These are phyloP conservation scores for Pythium sp. DNA, from an alignment of 352 stramenopile species.

Conservation along the genomic window DNA sequence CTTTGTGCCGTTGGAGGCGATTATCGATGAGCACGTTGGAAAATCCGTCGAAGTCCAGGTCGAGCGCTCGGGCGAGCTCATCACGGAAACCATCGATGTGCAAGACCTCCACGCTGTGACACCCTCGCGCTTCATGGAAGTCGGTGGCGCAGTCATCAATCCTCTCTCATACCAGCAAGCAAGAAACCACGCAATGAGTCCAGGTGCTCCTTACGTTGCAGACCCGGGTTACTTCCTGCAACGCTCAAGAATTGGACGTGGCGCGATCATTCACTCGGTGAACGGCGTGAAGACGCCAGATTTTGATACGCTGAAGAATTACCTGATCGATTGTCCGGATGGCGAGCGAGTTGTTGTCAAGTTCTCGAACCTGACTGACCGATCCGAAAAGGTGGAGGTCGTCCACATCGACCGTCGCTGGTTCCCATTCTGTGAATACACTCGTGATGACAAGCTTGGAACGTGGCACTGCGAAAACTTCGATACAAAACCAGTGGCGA, in stretches of 20 bases:
- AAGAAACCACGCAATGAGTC: constrained; percentile 72
- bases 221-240: constrained; percentile 90
- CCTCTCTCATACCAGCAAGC: constrained; percentile 89
- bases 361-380: constrained; percentile 73
- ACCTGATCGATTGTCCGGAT: constrained; percentile 71
- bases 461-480: constrained; percentile 81
- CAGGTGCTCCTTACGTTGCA: constrained; percentile 78
- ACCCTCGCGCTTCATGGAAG: constrained; percentile 82
- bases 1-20: constrained; percentile 84
- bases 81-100: constrained; percentile 63
- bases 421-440: constrained; percentile 88
- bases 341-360: constrained; percentile 84
- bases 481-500: constrained; percentile 19
- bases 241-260: constrained; percentile 77
- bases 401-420: constrained; percentile 90
- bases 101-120: constrained; percentile 87
- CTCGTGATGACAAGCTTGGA: constrained; percentile 69
- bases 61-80: constrained; percentile 68
- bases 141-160: constrained; percentile 87
- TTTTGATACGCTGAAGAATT: constrained; percentile 82
- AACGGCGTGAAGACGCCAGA: constrained; percentile 83
- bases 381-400: constrained; percentile 79
- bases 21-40: constrained; percentile 77
- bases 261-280: constrained; percentile 85
- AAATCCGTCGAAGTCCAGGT: constrained; percentile 75